A percentile compares a stretch with the other conserved stretches of the same genome.
These are phyloP conservation scores for Plasmodium gonderi DNA, from an alignment of 169 alveolate species.

Conservation along the genomic window DNA sequence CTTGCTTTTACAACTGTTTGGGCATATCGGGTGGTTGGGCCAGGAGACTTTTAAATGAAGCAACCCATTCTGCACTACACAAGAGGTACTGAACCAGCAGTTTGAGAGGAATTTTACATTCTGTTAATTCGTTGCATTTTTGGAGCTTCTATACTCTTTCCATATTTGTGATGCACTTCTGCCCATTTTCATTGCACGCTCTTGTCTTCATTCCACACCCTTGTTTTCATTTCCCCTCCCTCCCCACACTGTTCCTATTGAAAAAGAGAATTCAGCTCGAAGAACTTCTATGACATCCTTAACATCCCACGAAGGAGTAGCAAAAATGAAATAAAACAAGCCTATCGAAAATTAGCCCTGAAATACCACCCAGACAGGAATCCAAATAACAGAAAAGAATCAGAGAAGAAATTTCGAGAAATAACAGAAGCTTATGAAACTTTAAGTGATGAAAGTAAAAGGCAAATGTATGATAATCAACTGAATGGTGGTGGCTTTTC, in stretches of 20 bases:
- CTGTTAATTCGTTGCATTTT: neutral
- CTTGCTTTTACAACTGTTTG: neutral
- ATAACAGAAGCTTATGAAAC: constrained; percentile 96
- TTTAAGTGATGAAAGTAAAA: constrained; percentile 94
- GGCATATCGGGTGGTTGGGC: neutral
- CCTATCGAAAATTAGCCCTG: constrained; percentile 92
- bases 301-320: constrained; percentile 81
- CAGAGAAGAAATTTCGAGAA: constrained; percentile 92
- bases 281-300: constrained; percentile 78
- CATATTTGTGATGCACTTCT: neutral
- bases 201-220: neutral
- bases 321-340: constrained; percentile 93
- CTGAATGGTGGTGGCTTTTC: constrained; percentile 59
- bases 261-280: constrained; percentile 5
- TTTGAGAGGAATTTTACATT: neutral
- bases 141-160: neutral
- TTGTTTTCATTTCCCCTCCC: neutral
- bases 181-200: neutral
- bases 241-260: neutral
- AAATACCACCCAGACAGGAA: constrained; percentile 97
- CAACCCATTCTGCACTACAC: neutral
- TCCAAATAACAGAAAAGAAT: constrained; percentile 87
- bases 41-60: neutral
- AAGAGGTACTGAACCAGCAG: constrained; percentile 8
- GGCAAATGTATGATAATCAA: constrained; percentile 91